Conservation (phyloP, 176 grass and related monocot genomes). For the Cenchrus purpureus region DNA sequence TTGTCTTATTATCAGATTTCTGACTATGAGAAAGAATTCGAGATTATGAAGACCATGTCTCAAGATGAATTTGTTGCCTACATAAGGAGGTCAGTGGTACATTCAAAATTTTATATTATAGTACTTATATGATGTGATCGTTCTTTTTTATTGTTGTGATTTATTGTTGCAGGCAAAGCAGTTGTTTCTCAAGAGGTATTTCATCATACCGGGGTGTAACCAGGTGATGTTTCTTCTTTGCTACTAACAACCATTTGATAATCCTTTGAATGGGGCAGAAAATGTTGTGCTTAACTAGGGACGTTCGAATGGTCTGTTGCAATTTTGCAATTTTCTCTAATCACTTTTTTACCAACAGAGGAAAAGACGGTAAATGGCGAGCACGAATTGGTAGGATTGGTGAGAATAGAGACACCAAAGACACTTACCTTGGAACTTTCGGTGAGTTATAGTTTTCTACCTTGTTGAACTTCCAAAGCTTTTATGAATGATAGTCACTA, state of each 20-base stretch:
- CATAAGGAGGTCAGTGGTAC: constrained; percentile 66
- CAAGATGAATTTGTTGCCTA: constrained; percentile 75
- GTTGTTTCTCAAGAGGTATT: constrained; percentile 98
- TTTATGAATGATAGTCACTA: background rate
- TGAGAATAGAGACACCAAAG: constrained; percentile 88
- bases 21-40: constrained; percentile 82
- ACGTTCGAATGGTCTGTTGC: constrained; percentile 22
- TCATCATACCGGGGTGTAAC: constrained; percentile 88
- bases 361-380: constrained; percentile 98
- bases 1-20: constrained; percentile 51
- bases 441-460: constrained; percentile 54
- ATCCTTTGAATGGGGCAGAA: background rate
- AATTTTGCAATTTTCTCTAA: constrained; percentile 20
- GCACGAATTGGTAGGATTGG: constrained; percentile 91
- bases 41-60: constrained; percentile 36
- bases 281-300: constrained; percentile 1
- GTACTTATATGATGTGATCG: background rate
- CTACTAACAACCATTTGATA: background rate
- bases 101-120: constrained; percentile 6
- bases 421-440: constrained; percentile 97
- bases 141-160: constrained; percentile 2
- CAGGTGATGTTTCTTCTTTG: constrained; percentile 57
- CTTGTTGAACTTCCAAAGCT: background rate
- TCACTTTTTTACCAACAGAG: constrained; percentile 51
- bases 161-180: constrained; percentile 67